phyloP scores from a whole-genome alignment of 2,329 filamentous ascomycete genomes.

The Colletotrichum eleusines region DNA sequence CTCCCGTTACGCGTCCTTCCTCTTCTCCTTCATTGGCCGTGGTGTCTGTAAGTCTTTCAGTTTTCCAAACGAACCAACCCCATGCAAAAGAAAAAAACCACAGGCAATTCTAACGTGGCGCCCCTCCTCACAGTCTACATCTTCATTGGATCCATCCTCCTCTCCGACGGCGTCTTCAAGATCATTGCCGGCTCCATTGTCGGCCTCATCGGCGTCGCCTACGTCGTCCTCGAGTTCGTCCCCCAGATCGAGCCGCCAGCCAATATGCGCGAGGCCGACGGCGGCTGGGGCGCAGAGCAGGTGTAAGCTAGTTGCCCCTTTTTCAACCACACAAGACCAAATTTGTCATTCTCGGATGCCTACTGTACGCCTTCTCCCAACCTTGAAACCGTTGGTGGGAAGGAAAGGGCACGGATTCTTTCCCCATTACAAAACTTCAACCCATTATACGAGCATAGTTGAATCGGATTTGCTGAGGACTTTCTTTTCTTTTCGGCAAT shows the following conservation, averaged over 20 bases:
- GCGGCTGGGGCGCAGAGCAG: constrained; percentile 82
- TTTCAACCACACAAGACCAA: constrained; percentile 37
- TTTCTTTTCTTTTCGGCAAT: constrained; percentile 34
- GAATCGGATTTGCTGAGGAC: constrained; percentile 41
- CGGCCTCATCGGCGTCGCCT: constrained; percentile 81
- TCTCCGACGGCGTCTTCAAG: constrained; percentile 75
- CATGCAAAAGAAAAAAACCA: constrained; percentile 1
- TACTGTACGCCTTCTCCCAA: constrained; percentile 4
- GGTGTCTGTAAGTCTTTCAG: constrained; percentile 81
- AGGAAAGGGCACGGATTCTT: constrained; percentile 28
- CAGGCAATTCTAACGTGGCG: constrained; percentile 24
- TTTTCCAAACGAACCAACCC: neutral
- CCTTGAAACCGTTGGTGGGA: constrained; percentile 20
- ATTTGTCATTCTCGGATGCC: constrained; percentile 33
- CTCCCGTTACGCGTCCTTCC: constrained; percentile 93
- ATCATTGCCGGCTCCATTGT: constrained; percentile 84
- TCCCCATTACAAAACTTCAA: constrained; percentile 17
- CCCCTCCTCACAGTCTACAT: constrained; percentile 80
- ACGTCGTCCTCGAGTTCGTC: constrained; percentile 80
- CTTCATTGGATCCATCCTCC: constrained; percentile 89
- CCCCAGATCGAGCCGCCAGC: constrained; percentile 83
- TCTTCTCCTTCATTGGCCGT: constrained; percentile 97
- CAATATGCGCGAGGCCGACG: constrained; percentile 84
- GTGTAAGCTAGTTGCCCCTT: constrained; percentile 62
- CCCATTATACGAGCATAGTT: constrained; percentile 24